Evolutionary conservation across 2,329 filamentous ascomycete genomes (phyloP).

Genomic region (Diaporthe sp.): DNA sequence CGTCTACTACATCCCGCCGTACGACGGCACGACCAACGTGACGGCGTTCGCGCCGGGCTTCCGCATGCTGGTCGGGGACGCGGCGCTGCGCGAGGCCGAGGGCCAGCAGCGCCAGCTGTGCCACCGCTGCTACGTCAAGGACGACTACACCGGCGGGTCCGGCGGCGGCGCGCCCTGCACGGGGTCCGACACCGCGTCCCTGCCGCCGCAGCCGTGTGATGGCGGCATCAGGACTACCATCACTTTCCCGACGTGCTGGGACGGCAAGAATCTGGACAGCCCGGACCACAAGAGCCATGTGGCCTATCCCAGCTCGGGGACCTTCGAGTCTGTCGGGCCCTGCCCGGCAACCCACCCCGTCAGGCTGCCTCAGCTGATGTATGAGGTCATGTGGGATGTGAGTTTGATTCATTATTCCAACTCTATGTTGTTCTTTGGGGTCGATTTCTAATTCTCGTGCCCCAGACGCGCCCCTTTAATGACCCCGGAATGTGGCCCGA

Average conservation of each 20-base stretch:
- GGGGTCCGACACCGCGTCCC: slow-evolving; percentile 52
- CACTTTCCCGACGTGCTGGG: slow-evolving; percentile 64
- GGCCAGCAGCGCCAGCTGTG: slow-evolving; percentile 41
- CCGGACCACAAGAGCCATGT: slow-evolving; percentile 61
- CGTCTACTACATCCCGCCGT: slow-evolving; percentile 52
- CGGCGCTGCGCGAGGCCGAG: slow-evolving; percentile 45
- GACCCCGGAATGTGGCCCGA: slow-evolving; percentile 44
- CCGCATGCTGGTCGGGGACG: slow-evolving; percentile 58
- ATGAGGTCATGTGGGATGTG: slow-evolving; percentile 46
- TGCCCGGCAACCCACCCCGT: slow-evolving; percentile 47
- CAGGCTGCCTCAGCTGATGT: slow-evolving; percentile 47
- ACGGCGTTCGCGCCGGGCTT: slow-evolving; percentile 56
- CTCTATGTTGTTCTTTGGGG: neutral
- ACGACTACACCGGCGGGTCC: slow-evolving; percentile 5
- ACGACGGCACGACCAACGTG: slow-evolving; percentile 39
- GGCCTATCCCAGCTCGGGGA: slow-evolving; percentile 50
- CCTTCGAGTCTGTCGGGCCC: slow-evolving; percentile 39
- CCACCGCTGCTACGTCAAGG: slow-evolving; percentile 53
- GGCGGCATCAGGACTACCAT: slow-evolving; percentile 62
- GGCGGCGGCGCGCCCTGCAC: slow-evolving; percentile 8
- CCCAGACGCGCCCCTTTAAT: slow-evolving; percentile 42
- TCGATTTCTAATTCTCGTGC: neutral
- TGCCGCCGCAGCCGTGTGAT: slow-evolving; percentile 56
- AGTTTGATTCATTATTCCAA: neutral
- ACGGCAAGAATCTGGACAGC: slow-evolving; percentile 62